These are phyloP conservation scores for Somion occarium DNA, from an alignment of 1,284 basidiomycete genomes.

Conservation along the genomic window DNA sequence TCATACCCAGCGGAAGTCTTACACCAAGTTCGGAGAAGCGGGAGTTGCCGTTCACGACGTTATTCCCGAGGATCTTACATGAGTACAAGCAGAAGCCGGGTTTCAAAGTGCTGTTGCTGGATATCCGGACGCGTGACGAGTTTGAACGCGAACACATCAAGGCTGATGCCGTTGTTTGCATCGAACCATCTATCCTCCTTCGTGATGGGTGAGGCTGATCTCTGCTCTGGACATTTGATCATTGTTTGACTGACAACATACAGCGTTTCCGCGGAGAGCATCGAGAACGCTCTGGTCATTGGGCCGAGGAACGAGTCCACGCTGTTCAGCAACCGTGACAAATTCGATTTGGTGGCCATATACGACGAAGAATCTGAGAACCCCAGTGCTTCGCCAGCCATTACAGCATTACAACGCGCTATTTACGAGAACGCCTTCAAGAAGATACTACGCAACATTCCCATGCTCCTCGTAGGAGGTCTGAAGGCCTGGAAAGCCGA, in stretches of 20 bases:
- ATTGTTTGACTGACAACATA: slow-evolving; percentile 1
- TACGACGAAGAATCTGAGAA: slow-evolving; percentile 72
- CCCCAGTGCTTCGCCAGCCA: slow-evolving; percentile 36
- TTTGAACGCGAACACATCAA: slow-evolving; percentile 76
- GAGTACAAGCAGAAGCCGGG: slow-evolving; percentile 51
- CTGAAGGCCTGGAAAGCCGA: slow-evolving; percentile 78
- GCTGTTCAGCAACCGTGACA: slow-evolving; percentile 77
- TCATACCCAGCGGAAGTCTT: slow-evolving; percentile 16
- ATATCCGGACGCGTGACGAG: slow-evolving; percentile 76
- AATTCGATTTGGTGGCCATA: slow-evolving; percentile 88
- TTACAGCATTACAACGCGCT: slow-evolving; percentile 58
- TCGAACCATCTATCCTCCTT: slow-evolving; percentile 77
- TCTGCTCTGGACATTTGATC: neutral
- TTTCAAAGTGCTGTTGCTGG: slow-evolving; percentile 74
- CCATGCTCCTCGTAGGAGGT: slow-evolving; percentile 85
- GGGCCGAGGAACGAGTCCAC: slow-evolving; percentile 67
- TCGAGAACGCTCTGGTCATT: slow-evolving; percentile 77
- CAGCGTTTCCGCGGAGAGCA: slow-evolving; percentile 61
- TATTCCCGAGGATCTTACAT: slow-evolving; percentile 58
- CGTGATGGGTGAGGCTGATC: slow-evolving; percentile 56
- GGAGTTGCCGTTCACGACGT: slow-evolving; percentile 48
- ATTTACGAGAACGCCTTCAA: slow-evolving; percentile 73
- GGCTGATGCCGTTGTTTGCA: slow-evolving; percentile 70
- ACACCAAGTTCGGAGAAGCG: slow-evolving; percentile 34
- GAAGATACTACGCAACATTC: slow-evolving; percentile 73